Base-by-base conservation (phyloP, 805 yeast genomes). In the Monosporozyma aquatica region DNA sequence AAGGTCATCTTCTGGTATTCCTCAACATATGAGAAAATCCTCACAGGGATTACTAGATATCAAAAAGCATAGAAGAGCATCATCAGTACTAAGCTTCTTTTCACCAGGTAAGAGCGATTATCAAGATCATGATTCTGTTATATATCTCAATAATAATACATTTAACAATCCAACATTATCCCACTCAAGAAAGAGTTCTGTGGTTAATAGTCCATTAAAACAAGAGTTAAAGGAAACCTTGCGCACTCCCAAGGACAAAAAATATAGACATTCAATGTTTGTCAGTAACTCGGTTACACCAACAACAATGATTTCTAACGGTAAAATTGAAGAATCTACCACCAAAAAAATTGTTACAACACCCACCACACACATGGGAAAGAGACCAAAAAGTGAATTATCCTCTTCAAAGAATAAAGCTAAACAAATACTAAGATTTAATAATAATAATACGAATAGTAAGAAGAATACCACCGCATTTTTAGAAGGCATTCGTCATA, bases 401-500 rank as follows among this genome's bases (percentile, higher is more conserved):
- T 25, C 38, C 6, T 20, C 34, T 10, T 26, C 38, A 13, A 37
- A n/a, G n/a, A n/a, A 27, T 10, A 20, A 20, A 20, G 22, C 32
- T 17, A 74, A 13, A 2, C 43, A 45, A 35, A 60, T 52, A 46
- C 79, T 10, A 67, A 24, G 22, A 15, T 40, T 40, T 20, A 25
- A 27, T 17, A 15, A n/a, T 20, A 25, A 27, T 17, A 15, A n/a
- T 7, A 32, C 36, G 2, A 26, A 25, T 13, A 40, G 78, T 27
- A 83, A 83, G 54, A 73, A 72, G 61, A 76, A 78, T 44, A 83
- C 94, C 0, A 75, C 86, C 0, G 92, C 92, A 1, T 83, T 83
- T 58, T 79, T 76, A 56, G 98, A 92, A 65, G 98, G 98, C 7
- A 85, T 90, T 37, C 71, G 87, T 48, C 71, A 66, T 10, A 71